Base-by-base conservation (phyloP, 2,329 filamentous ascomycete genomes). In the Cladorrhinum sp. region DNA sequence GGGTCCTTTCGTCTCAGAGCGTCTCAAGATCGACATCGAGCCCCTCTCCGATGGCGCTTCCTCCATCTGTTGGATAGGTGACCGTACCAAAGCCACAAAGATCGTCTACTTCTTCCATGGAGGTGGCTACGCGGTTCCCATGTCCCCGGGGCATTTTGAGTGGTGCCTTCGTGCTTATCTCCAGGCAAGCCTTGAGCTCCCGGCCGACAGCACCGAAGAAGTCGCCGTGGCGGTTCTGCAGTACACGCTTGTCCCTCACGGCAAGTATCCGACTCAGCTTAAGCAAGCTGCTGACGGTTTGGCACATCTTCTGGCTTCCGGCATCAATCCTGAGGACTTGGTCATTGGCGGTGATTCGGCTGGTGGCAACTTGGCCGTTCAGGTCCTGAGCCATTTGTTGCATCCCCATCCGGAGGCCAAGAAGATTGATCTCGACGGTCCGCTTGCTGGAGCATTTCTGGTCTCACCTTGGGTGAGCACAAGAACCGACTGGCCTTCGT, bases 271-370 rank as follows among this genome's bases (percentile, higher is more conserved):
- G 1, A 59, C 60, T 0, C 74, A 75, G 29, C 66, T 76, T 10
- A 58, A 52, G 2, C 73, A 76, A 59, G 73, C 72, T 2, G 67
- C 62, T 13, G 69, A 68, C 2, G 74, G 70, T 1, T 67, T 76
- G 5, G 64, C 66, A 1, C 65, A 69, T n/a, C 48, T 76, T 1
- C 62, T 76, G 1, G 61, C 64, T 0, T 61, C 66, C 1, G 75
- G 75, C 2, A 61, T 74, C 50, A 45, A 45, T 5, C 69, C 74
- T 0, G 56, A 62, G 1, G 66, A 76, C 53, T 65, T 77, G 10
- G 62, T 75, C 50, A 55, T 76, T 8, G 74, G 74, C 2, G 74
- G 74, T 2, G 75, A 77, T 54, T 76, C 74, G 10, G 74, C 74
- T 0, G 75, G 75, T 13, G 75, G 70, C 0, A 75, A 76, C 58